Evolutionary conservation across 2,329 filamentous ascomycete genomes (phyloP).

Genomic region (Decorospora gaudefroyi): DNA sequence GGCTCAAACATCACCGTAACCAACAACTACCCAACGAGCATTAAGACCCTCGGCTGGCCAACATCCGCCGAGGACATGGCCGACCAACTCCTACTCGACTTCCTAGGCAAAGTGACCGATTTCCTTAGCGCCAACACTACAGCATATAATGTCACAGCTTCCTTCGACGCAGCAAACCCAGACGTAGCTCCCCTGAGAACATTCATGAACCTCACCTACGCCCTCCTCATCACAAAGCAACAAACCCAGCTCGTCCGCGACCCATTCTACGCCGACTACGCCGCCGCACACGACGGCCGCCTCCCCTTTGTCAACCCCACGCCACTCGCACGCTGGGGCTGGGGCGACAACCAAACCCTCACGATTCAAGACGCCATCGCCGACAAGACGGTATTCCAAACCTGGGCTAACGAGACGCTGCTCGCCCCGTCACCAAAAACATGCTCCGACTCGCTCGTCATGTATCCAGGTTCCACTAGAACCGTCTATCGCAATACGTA

Average conservation of each 20-base stretch:
- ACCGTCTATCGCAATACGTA: conserved; percentile 55
- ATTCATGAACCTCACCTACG: conserved; percentile 54
- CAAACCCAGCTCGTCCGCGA: conserved; percentile 54
- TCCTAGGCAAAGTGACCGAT: conserved; percentile 50
- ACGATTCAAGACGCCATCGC: conserved; percentile 51
- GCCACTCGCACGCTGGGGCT: conserved; percentile 55
- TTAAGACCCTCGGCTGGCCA: conserved; percentile 53
- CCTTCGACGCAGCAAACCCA: conserved; percentile 45
- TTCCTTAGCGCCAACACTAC: conserved; percentile 51
- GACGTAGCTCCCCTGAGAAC: conserved; percentile 39
- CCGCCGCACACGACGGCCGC: conserved; percentile 52
- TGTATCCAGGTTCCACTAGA: conserved; percentile 53
- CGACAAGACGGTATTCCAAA: conserved; percentile 57
- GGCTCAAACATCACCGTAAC: conserved; percentile 51
- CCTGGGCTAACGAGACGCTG: conserved; percentile 56
- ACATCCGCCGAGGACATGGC: conserved; percentile 35
- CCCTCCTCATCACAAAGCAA: conserved; percentile 54
- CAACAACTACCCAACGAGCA: conserved; percentile 49
- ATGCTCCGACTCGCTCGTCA: conserved; percentile 56
- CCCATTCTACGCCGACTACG: conserved; percentile 58
- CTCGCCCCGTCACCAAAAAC: conserved; percentile 49
- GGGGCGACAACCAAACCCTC: conserved; percentile 49
- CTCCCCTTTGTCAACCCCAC: conserved; percentile 57
- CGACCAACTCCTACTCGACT: conserved; percentile 49
- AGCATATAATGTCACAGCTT: conserved; percentile 44